These are phyloP conservation scores for Cladosporium sp. DNA, from an alignment of 2,329 filamentous ascomycete genomes.

Conservation along the genomic window DNA sequence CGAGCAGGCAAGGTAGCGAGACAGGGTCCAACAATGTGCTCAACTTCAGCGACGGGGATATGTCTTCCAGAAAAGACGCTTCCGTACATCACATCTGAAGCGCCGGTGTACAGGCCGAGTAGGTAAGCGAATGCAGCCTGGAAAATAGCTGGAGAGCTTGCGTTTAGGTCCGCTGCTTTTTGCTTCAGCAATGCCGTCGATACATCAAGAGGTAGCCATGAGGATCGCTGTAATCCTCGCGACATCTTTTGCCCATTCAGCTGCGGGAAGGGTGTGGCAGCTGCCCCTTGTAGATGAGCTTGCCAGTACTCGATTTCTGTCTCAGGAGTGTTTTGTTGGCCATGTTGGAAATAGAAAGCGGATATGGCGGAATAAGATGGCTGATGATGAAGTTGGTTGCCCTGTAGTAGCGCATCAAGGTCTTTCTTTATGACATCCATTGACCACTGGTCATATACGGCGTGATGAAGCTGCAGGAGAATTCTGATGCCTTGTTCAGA, in stretches of 20 bases:
- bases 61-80: conserved; percentile 78
- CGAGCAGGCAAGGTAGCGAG: conserved; percentile 70
- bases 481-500: conserved; percentile 25
- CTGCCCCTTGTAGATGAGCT: conserved; percentile 55
- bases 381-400: conserved; percentile 33
- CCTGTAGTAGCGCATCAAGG: conserved; percentile 49
- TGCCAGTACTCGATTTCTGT: conserved; percentile 61
- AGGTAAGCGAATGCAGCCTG: conserved; percentile 67
- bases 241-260: conserved; percentile 41
- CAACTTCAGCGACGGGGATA: conserved; percentile 63
- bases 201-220: conserved; percentile 18
- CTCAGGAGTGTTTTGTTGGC: neutral
- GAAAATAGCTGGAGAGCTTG: conserved; percentile 67
- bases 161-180: conserved; percentile 26
- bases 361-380: conserved; percentile 60
- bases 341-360: conserved; percentile 37
- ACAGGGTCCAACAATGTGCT: conserved; percentile 73
- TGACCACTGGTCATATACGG: conserved; percentile 91
- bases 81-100: conserved; percentile 65
- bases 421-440: conserved; percentile 67
- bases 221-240: conserved; percentile 17
- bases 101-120: conserved; percentile 60
- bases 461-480: conserved; percentile 67
- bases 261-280: conserved; percentile 54
- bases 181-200: neutral